Base-by-base conservation (phyloP, 306 rosid species). In the Acacia acuminata region DNA sequence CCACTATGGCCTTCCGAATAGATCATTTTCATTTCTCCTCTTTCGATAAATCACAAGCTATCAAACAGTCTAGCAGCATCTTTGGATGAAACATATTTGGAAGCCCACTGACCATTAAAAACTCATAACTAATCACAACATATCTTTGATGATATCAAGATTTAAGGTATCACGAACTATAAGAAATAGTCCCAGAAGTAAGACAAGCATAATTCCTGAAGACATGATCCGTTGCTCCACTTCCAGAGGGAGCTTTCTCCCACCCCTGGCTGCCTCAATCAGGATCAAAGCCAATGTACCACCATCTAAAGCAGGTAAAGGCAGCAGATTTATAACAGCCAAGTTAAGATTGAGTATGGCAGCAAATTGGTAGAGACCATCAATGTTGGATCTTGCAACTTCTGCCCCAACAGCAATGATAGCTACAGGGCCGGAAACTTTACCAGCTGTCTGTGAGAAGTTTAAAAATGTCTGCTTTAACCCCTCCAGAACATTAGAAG, bases 181-280 rank as follows among this genome's bases (percentile, higher is more conserved):
- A 73, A 96, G 97, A 90, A 89, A 94, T 19, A 96, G 71, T 78
- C 99, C 99, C 11, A 96, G 88, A 84, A 96, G 82, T 67, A 96
- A 32, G 73, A 96, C 99, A 32, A 92, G 75, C 88, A 87, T 94
- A 42, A 96, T 84, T 84, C 99, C 99, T 0, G 99, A 96, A 0
- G 98, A 92, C 94, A 88, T 96, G 80, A 96, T 96, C 71, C 86
- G 77, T 90, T 96, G 99, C 91, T 96, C 99, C 55, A 96, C 85
- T 84, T 94, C 99, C 51, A 91, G 19, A 44, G 99, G 98, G 32
- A 94, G 90, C 86, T 96, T 94, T 80, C 96, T 89, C 75, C 99
- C 99, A 8, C 99, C 99, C 82, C 96, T 86, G 34, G 83, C 93
- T n/a, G 90, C 96, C 80, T 91, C 96, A 72, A 91, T 76, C 63